Percentiles rank a stretch among this genome's conserved stretches.
phyloP scores from a whole-genome alignment of 805 yeast genomes.

The Maudiozyma serrabonitensis region DNA sequence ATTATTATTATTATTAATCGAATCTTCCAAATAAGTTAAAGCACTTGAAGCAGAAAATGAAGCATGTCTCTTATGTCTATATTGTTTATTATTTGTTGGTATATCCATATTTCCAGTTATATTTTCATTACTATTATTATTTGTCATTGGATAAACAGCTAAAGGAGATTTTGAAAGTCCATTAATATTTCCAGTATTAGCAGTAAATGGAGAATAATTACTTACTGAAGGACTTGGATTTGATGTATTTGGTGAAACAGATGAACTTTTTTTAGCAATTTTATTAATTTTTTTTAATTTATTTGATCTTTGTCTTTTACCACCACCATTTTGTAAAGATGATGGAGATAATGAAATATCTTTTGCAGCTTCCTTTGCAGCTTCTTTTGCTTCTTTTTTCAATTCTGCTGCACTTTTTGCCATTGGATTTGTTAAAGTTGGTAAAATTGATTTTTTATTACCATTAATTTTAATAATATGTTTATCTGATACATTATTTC shows the following conservation, averaged over 20 bases:
- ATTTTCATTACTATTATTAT: background rate
- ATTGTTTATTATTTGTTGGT: constrained; percentile 3
- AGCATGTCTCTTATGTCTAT: constrained; percentile 32
- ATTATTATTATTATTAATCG: background rate
- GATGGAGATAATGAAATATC: background rate
- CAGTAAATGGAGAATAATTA: background rate
- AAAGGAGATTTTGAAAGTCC: background rate
- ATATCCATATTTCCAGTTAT: no score
- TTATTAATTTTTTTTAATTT: background rate
- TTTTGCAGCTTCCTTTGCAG: constrained; percentile 5
- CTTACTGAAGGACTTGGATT: background rate
- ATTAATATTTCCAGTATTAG: background rate
- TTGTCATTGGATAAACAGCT: background rate
- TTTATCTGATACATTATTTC: constrained; percentile 12
- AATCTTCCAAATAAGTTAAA: constrained; percentile 25
- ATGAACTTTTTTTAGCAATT: background rate
- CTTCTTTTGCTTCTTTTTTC: constrained; percentile 20
- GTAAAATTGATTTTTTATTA: constrained; percentile 31
- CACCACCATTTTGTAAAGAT: background rate
- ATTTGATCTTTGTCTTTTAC: background rate
- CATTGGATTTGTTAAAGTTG: constrained; percentile 26
- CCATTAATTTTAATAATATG: constrained; percentile 33
- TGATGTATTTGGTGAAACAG: background rate
- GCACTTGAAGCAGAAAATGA: constrained; percentile 37
- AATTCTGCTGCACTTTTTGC: constrained; percentile 26